phyloP scores from a whole-genome alignment of 2,329 filamentous ascomycete genomes.

The Cercospora sp. region DNA sequence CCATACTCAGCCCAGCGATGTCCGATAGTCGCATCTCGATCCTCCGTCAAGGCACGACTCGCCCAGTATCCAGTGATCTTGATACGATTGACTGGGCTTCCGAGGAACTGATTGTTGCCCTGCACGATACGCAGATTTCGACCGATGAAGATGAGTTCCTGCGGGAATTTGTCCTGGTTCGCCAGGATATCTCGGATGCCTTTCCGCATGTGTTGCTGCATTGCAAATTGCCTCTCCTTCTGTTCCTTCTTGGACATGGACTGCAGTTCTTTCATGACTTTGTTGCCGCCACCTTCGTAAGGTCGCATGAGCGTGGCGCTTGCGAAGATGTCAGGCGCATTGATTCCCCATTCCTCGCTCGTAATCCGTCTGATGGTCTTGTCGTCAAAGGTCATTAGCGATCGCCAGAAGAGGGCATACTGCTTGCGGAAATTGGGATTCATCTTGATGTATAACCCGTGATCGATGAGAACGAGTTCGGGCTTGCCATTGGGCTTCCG shows the following conservation, averaged over 20 bases:
- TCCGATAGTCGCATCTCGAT: constrained; percentile 60
- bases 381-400: constrained; percentile 91
- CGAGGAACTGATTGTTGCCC: constrained; percentile 87
- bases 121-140: constrained; percentile 91
- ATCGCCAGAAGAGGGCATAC: constrained; percentile 91
- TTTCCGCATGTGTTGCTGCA: constrained; percentile 71
- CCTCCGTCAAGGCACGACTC: constrained; percentile 76
- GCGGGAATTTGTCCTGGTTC: constrained; percentile 85
- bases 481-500: constrained; percentile 77
- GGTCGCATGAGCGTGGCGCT: constrained; percentile 86
- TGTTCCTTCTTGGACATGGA: constrained; percentile 59
- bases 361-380: constrained; percentile 71
- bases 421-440: constrained; percentile 76
- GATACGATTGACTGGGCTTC: constrained; percentile 83
- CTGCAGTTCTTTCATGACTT: constrained; percentile 54
- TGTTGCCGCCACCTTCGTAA: constrained; percentile 79
- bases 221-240: constrained; percentile 67
- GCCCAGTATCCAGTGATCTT: constrained; percentile 95
- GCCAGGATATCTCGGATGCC: constrained; percentile 77
- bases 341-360: constrained; percentile 76
- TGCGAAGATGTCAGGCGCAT: constrained; percentile 86
- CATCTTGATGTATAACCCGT: constrained; percentile 95
- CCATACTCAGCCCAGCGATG: constrained; percentile 70
- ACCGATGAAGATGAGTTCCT: constrained; percentile 88
- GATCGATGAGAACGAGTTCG: constrained; percentile 93